phyloP scores from a whole-genome alignment of 805 yeast species.

The Yamadazyma paraphyllophila region DNA sequence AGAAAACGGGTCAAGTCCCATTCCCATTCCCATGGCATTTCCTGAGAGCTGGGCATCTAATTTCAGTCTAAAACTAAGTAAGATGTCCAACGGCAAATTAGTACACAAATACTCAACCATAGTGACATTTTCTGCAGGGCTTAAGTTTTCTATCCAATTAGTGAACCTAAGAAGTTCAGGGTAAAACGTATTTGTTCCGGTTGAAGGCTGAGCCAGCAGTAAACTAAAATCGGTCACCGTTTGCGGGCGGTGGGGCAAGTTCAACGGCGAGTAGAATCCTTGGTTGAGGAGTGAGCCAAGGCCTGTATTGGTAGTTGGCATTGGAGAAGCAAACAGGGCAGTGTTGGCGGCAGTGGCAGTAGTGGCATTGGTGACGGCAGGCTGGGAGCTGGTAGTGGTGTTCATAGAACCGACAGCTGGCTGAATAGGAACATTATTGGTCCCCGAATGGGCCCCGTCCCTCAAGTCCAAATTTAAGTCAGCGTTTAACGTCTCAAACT shows the following conservation, averaged over 20 bases:
- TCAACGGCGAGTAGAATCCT: slow-evolving; percentile 24
- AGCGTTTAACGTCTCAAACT: slow-evolving; percentile 45
- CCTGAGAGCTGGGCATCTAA: slow-evolving; percentile 37
- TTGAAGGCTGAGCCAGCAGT: slow-evolving; percentile 4
- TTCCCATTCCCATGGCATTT: background rate
- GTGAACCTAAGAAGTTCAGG: slow-evolving; percentile 51
- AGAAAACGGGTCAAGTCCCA: background rate
- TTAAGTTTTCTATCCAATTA: slow-evolving; percentile 50
- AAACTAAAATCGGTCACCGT: slow-evolving; percentile 39
- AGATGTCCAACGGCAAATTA: slow-evolving; percentile 49
- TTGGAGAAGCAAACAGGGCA: slow-evolving; percentile 8
- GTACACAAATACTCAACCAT: slow-evolving; percentile 55
- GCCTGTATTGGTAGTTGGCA: slow-evolving; percentile 16
- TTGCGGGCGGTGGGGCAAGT: slow-evolving; percentile 40
- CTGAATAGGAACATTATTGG: background rate
- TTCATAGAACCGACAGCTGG: background rate
- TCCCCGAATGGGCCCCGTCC: slow-evolving; percentile 7
- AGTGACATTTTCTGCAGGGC: slow-evolving; percentile 49
- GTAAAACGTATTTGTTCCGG: slow-evolving; percentile 34
- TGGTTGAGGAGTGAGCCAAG: slow-evolving; percentile 27
- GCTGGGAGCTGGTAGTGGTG: too few species aligned
- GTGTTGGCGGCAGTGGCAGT: background rate
- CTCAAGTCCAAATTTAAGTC: slow-evolving; percentile 46
- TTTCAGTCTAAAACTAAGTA: slow-evolving; percentile 48
- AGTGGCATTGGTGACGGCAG: background rate